These are phyloP conservation scores for Echinochloa phyllopogon DNA, from an alignment of 176 grass and related monocot genomes.

Conservation along the genomic window DNA sequence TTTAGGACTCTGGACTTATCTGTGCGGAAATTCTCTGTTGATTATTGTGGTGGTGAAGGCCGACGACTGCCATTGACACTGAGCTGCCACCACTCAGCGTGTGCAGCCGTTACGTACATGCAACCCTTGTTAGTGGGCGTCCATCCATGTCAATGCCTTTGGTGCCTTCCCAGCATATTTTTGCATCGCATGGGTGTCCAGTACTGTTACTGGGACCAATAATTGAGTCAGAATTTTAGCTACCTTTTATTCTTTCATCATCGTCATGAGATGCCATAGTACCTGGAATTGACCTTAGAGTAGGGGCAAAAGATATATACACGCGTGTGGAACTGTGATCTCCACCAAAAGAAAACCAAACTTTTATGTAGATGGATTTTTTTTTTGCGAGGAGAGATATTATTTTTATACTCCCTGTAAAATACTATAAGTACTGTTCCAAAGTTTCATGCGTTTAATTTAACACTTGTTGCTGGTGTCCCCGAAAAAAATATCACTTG, in stretches of 20 bases:
- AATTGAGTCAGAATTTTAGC: conserved; percentile 15
- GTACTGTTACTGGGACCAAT: conserved; percentile 35
- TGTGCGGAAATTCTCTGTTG: background rate
- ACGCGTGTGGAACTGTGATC: conserved; percentile 3
- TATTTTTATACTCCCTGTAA: background rate
- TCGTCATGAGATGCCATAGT: conserved; percentile 31
- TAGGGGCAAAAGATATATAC: conserved; percentile 1
- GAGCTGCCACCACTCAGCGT: background rate
- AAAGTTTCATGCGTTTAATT: background rate
- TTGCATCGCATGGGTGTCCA: conserved; percentile 11
- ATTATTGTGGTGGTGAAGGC: background rate
- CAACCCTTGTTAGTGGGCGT: background rate
- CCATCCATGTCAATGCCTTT: conserved; percentile 30
- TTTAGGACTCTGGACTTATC: background rate
- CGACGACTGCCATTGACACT: background rate
- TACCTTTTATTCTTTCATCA: background rate
- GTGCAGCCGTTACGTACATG: background rate
- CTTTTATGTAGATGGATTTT: conserved; percentile 8
- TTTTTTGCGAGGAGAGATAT: background rate
- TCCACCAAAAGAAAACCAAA: background rate
- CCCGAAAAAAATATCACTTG: too few species aligned
- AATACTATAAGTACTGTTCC: background rate
- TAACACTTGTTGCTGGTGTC: background rate
- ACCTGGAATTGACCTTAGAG: background rate
- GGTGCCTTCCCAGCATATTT: conserved; percentile 21